Evolutionary conservation across 2,329 filamentous ascomycete species (phyloP).

Genomic region (Epichloe typhina): DNA sequence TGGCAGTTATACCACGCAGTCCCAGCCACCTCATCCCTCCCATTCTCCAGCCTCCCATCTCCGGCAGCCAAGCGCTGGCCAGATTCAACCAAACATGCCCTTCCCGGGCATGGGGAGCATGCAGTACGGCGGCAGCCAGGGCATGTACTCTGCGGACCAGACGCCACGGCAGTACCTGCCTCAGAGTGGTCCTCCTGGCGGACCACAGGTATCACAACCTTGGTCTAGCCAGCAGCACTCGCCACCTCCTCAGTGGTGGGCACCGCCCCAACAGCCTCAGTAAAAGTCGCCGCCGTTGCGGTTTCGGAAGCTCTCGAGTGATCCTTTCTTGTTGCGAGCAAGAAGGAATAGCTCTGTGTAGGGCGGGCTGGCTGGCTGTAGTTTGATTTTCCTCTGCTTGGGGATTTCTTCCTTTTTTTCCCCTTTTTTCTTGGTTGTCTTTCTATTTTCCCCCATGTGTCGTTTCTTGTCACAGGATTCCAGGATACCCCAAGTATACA

Average conservation of each 20-base stretch:
- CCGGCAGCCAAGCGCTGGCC: conserved; percentile 41
- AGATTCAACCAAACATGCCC: conserved; percentile 46
- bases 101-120: conserved; percentile 51
- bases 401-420: not conserved
- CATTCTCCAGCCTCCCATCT: conserved; percentile 48
- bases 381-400: not conserved
- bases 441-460: conserved; percentile 11
- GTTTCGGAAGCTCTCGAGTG: not conserved
- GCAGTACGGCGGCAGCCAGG: conserved; percentile 41
- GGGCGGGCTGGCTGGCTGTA: not conserved
- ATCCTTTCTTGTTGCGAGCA: not conserved
- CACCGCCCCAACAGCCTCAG: conserved; percentile 35
- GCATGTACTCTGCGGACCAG: conserved; percentile 49
- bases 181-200: conserved; percentile 35
- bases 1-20: conserved; percentile 39
- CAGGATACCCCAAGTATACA: conserved; percentile 25
- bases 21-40: conserved; percentile 35
- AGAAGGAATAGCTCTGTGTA: not conserved
- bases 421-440: not conserved
- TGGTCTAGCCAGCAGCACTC: conserved; percentile 52
- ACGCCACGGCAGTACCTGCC: conserved; percentile 57
- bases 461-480: conserved; percentile 16
- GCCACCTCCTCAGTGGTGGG: conserved; percentile 45
- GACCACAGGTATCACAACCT: conserved; percentile 36
- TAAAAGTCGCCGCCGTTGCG: conserved; percentile 6